Evolutionary conservation across 306 rosid genomes (phyloP), one percentile per base, ranked within the genome.

Genomic region (Trifolium dubium): DNA sequence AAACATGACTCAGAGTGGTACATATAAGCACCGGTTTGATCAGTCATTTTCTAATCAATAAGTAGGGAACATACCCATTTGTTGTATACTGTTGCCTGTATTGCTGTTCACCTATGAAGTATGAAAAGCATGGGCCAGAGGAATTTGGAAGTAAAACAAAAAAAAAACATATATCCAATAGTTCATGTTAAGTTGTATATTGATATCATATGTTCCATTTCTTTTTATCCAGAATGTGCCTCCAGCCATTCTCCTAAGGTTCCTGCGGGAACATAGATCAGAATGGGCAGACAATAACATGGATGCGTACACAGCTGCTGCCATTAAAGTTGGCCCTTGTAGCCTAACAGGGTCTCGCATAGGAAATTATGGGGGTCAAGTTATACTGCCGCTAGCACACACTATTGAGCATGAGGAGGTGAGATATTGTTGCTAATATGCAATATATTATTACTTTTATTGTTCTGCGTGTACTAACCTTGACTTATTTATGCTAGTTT

Each of bases 361-460:
- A 60, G 98, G 96, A 85, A 88, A 88, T 73, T 93, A 85, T 64
- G 97, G 97, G 63, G 90, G 97, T 83, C 98, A 93, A 88, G 94
- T 93, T 69, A 93, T 91, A 79, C 96, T 93, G 60, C 98, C 98
- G 31, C 83, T 93, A 54, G 98, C 98, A 10, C 97, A 93, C 75
- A 89, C 97, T 30, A 85, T 93, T 73, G 98, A 93, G 84, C 97
- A 93, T 71, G 98, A 93, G 83, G 98, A 93, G 94, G 98, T 88
- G 32, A 70, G 71, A 49, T 28, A 56, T 43, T 69, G 49, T 41
- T 72, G 64, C 70, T 55, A 40, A 34, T 55, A 18, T 64, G 81
- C 10, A 41, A 41, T 73, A 15, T 37, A 4, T 13, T 6, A 15
- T 37, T 32, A 68, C 29, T 68, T 76, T 53, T 72, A 28, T 17